phyloP scores from a whole-genome alignment of 805 yeast genomes.

The Candida glaebosa region DNA sequence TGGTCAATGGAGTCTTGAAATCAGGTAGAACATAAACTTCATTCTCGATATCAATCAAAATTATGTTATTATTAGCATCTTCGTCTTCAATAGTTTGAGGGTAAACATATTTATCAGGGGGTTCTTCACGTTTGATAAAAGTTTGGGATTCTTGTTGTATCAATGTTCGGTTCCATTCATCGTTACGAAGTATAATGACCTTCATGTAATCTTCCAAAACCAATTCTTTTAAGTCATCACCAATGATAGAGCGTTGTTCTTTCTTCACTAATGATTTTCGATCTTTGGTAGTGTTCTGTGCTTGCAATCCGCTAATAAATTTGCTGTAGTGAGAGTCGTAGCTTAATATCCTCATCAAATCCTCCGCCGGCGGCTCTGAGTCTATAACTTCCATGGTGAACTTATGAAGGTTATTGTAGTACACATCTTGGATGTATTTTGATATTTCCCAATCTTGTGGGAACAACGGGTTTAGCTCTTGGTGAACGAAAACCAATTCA shows the following conservation, averaged over 20 bases:
- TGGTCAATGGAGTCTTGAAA: constrained; percentile 71
- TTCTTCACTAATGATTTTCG: constrained; percentile 26
- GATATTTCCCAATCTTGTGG: constrained; percentile 77
- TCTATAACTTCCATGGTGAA: constrained; percentile 63
- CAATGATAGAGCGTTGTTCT: constrained; percentile 52
- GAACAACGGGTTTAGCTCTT: constrained; percentile 54
- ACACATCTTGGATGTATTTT: constrained; percentile 55
- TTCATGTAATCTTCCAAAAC: constrained; percentile 76
- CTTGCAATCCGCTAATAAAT: constrained; percentile 26
- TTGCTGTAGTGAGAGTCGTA: constrained; percentile 65
- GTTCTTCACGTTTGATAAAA: constrained; percentile 60
- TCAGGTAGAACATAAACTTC: constrained; percentile 65
- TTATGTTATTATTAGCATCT: constrained; percentile 31
- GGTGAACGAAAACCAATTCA: constrained; percentile 66
- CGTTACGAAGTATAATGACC: constrained; percentile 68
- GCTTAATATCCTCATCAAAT: constrained; percentile 68
- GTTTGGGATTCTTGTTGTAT: constrained; percentile 61
- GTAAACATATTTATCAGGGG: constrained; percentile 74
- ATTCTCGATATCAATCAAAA: constrained; percentile 35
- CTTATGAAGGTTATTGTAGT: constrained; percentile 62
- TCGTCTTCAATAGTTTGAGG: constrained; percentile 38
- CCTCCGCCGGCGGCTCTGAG: constrained; percentile 75
- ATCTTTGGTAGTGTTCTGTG: constrained; percentile 13
- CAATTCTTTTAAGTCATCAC: constrained; percentile 68
- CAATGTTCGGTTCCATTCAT: constrained; percentile 78